These are phyloP conservation scores for Candida peoriensis DNA, from an alignment of 805 yeast species.

Conservation along the genomic window DNA sequence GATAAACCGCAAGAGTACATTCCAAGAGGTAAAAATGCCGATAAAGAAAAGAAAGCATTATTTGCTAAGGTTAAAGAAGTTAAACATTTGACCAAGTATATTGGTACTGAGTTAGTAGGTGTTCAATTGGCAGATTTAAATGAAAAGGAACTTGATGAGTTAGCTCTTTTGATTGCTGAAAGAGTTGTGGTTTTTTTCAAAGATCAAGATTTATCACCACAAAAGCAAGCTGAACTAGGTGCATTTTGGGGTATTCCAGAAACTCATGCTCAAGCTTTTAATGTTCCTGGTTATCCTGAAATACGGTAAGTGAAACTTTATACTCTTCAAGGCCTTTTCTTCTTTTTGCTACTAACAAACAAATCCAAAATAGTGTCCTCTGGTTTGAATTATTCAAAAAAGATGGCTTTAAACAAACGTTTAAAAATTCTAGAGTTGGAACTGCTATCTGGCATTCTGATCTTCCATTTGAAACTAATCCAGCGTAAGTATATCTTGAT, in stretches of 20 bases:
- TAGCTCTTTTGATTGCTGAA: slow-evolving; percentile 42
- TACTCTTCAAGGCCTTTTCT: too few relatives aligned
- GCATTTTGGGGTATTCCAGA: slow-evolving; percentile 41
- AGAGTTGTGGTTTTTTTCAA: slow-evolving; percentile 45
- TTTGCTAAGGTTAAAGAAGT: slow-evolving; percentile 36
- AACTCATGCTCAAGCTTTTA: slow-evolving; percentile 32
- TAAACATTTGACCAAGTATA: slow-evolving; percentile 35
- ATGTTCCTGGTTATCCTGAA: slow-evolving; percentile 23
- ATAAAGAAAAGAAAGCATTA: slow-evolving; percentile 36
- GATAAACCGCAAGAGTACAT: slow-evolving; percentile 4
- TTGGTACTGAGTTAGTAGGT: slow-evolving; percentile 47
- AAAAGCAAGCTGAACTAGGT: slow-evolving; percentile 38
- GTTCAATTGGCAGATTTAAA: slow-evolving; percentile 36
- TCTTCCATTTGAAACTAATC: slow-evolving; percentile 47
- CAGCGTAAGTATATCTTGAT: too few relatives aligned
- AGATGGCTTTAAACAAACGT: slow-evolving; percentile 11
- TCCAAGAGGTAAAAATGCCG: slow-evolving; percentile 24
- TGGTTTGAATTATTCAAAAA: slow-evolving; percentile 26
- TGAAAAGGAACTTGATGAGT: slow-evolving; percentile 39
- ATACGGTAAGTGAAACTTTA: too few relatives aligned
- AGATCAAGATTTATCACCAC: slow-evolving; percentile 40
- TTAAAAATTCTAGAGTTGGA: slow-evolving; percentile 17
- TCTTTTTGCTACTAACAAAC: too few relatives aligned
- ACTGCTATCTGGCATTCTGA: slow-evolving; percentile 44
- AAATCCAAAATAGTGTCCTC: too few relatives aligned